Percentiles rank a stretch among this genome's conserved stretches.
These are phyloP conservation scores for Toxicodendron radicans DNA, from an alignment of 345 rosid species.

Conservation along the genomic window DNA sequence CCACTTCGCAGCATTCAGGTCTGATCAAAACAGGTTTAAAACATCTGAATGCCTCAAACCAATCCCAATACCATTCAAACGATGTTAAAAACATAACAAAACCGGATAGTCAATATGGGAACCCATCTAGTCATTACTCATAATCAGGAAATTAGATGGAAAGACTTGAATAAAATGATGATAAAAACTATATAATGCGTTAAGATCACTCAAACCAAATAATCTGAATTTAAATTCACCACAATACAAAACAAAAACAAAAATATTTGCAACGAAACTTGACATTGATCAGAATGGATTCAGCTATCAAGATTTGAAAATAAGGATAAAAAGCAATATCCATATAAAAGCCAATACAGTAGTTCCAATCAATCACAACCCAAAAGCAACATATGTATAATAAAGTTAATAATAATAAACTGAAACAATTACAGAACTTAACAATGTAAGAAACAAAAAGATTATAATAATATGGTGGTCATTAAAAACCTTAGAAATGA, in stretches of 20 bases:
- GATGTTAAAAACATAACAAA: background rate
- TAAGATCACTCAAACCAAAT: background rate
- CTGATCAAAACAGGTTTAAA: background rate
- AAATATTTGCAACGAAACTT: background rate
- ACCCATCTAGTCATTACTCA: background rate
- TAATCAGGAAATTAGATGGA: background rate
- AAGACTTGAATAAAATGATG: background rate
- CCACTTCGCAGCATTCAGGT: background rate
- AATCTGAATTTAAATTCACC: background rate
- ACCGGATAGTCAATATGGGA: background rate
- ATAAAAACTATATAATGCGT: background rate
- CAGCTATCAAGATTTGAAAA: background rate
- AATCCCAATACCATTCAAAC: conserved; percentile 1
- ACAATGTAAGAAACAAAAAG: background rate
- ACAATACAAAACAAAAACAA: background rate
- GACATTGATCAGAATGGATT: background rate
- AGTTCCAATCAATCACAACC: background rate
- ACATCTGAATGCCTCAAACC: conserved; percentile 1
- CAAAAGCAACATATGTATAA: background rate
- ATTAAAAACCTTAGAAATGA: conserved; percentile 60
- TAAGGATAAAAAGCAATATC: too few species aligned
- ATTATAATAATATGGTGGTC: too few species aligned
- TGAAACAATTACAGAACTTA: background rate
- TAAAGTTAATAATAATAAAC: background rate
- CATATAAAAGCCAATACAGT: background rate